Base-by-base conservation (phyloP, 2,329 filamentous ascomycete species). In the Diaporthe eres region DNA sequence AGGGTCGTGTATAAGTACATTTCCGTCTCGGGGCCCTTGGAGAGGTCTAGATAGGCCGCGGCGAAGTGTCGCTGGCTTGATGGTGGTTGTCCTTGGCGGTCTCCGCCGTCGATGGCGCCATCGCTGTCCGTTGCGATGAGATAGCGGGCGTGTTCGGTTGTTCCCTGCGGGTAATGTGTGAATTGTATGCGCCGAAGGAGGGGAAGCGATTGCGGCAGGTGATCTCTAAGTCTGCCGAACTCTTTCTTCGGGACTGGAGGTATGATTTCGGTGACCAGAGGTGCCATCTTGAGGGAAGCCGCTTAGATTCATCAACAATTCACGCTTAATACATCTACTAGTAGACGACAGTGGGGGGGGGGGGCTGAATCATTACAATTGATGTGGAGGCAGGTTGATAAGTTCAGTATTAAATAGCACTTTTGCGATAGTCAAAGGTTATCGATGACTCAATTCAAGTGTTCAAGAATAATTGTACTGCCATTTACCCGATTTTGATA, bases 161-260 rank as follows among this genome's bases (percentile, higher is more conserved):
- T 85, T 44, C 85, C 86, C 39, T 82, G 82, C 0, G 83, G 81
- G 51, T 84, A 82, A n/a, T 81, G 85, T 31, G 87, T 85, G 81
- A 91, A 92, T 77, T 93, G 90, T 7, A 94, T 84, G 3, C 92
- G 88, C n/a, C 93, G 89, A 61, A 92, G 85, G 6, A 94, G 83
- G 8, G 90, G 87, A 19, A 94, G 84, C 6, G 91, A 90, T 78
- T 88, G 84, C 0, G 92, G 92, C 12, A 93, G 83, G 47, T 90
- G 86, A 4, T 82, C 79, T 37, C 82, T 80, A 0, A 94, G 86
- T 17, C 89, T 85, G 3, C 78, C 74, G n/a, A 90, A 80, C 57
- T 92, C 82, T 76, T 77, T 77, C 15, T 74, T 77, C 17, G 80
- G 77, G 9, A 79, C 77, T 55, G 72, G 74, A 34, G 67, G 68